Evolutionary conservation across 495 filamentous ascomycete genomes (phyloP).

Genomic region (Penicillium malachiteum): DNA sequence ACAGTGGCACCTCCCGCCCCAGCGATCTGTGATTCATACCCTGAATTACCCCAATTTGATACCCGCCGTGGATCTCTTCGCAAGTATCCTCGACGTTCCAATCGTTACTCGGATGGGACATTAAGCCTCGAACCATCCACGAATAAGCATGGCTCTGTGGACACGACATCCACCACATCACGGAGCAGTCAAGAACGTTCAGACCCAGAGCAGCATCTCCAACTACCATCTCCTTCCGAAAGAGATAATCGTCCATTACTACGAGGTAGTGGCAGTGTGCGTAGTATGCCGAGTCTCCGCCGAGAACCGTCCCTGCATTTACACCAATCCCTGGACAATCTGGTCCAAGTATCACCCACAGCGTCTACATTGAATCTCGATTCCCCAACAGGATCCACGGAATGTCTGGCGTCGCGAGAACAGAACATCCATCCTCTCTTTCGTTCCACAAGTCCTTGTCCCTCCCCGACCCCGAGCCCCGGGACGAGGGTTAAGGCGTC

Average conservation of each 20-base stretch:
- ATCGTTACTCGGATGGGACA: conserved; percentile 38
- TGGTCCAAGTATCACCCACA: conserved; percentile 23
- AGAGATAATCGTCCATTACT: conserved; percentile 17
- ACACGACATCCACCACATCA: conserved; percentile 19
- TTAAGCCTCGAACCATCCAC: conserved; percentile 30
- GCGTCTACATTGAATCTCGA: conserved; percentile 23
- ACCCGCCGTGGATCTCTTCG: conserved; percentile 24
- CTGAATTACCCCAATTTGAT: conserved; percentile 17
- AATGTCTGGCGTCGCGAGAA: conserved; percentile 46
- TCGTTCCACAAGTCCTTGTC: conserved; percentile 68
- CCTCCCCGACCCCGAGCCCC: conserved; percentile 64
- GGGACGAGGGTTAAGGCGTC: conserved; percentile 71
- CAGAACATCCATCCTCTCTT: conserved; percentile 85
- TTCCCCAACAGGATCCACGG: conserved; percentile 8
- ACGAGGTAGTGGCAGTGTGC: conserved; percentile 15
- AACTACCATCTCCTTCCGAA: conserved; percentile 1
- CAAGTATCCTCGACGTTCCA: conserved; percentile 31
- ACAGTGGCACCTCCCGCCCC: conserved; percentile 7
- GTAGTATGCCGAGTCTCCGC: conserved; percentile 27
- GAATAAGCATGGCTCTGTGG: conserved; percentile 21
- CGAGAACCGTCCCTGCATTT: conserved; percentile 17
- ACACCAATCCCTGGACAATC: conserved; percentile 33
- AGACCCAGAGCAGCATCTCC: neutral
- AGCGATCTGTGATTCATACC: conserved; percentile 12
- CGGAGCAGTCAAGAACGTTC: too few relatives aligned